Base-by-base conservation (phyloP, 192 early-diverging fungal species). In the Phycomyces blakesleeanus region DNA sequence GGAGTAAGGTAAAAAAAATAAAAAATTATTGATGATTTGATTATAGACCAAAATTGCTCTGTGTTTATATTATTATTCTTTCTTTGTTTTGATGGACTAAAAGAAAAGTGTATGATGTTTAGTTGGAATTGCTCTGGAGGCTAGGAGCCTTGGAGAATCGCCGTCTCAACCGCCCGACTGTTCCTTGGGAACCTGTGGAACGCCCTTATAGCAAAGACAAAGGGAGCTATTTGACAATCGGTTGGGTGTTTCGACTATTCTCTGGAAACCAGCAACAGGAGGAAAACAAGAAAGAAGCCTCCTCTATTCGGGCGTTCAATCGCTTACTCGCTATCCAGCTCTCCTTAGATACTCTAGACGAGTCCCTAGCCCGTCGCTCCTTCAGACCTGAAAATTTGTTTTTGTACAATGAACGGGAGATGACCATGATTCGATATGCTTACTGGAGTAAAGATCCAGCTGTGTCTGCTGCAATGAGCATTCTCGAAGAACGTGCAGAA, bases 211-310 rank as follows among this genome's bases (percentile, higher is more conserved):
- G 68, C 38, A 59, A 66, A 15, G 67, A 79, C 51, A 81, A 81
- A 49, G 78, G 76, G 2, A 76, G 78, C 58, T 85, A 77, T 53
- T 77, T 69, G 57, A 78, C 68, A 20, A 73, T 82, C 1, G 84
- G 84, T n/a, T 85, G 81, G 82, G 82, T 85, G 29, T 83, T 80
- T 63, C 76, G 84, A 39, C 62, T 85, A 10, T 85, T 85, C 18
- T 82, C 80, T 22, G 84, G 84, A 44, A 77, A 83, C 55, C 64
- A 73, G 4, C 75, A 73, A n/a, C 84, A 85, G 69, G 84, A 85
- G 59, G 78, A 78, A 53, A 80, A 77, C 52, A 80, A 81, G 41
- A 79, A 78, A 44, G 80, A 83, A 52, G 78, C 84, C 0, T 72
- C 80, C 0, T 74, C 80, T 8, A 77, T 83, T 40, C 74, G 84